Conservation (phyloP, 208 protist genomes). For the Trichomonas tenax region DNA sequence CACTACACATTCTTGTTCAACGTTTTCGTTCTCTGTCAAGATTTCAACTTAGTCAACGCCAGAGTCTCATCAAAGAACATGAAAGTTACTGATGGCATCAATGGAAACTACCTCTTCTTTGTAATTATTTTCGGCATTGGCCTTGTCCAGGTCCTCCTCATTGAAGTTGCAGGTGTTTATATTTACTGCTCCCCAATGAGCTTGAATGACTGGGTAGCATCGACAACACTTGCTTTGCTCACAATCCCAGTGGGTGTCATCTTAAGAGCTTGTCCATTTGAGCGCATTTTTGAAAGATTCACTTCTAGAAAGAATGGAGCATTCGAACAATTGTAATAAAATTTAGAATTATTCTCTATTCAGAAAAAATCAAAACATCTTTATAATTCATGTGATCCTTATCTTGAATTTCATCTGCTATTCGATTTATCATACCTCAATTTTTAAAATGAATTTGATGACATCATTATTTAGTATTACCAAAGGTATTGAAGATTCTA, state of each 20-base stretch:
- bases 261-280: neutral
- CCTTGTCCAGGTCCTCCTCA: neutral
- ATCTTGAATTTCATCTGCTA: too few relatives aligned
- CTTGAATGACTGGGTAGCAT: neutral
- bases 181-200: neutral
- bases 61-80: neutral
- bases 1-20: slow-evolving; percentile 10
- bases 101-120: neutral
- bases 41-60: neutral
- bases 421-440: too few relatives aligned
- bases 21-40: neutral
- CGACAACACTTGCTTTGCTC: neutral
- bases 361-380: too few relatives aligned
- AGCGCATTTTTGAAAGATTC: neutral
- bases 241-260: neutral
- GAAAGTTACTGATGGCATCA: neutral
- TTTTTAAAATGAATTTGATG: too few relatives aligned
- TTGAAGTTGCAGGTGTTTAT: neutral
- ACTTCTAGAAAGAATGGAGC: neutral
- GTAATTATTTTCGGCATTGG: neutral
- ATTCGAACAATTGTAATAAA: neutral
- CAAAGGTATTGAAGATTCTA: too few relatives aligned
- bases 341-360: too few relatives aligned
- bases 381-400: too few relatives aligned
- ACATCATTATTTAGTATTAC: too few relatives aligned